Percentiles rank a stretch among this genome's conserved stretches.
These are phyloP conservation scores for Cyclotella baltica DNA, from an alignment of 108 stramenopile species.

Conservation along the genomic window DNA sequence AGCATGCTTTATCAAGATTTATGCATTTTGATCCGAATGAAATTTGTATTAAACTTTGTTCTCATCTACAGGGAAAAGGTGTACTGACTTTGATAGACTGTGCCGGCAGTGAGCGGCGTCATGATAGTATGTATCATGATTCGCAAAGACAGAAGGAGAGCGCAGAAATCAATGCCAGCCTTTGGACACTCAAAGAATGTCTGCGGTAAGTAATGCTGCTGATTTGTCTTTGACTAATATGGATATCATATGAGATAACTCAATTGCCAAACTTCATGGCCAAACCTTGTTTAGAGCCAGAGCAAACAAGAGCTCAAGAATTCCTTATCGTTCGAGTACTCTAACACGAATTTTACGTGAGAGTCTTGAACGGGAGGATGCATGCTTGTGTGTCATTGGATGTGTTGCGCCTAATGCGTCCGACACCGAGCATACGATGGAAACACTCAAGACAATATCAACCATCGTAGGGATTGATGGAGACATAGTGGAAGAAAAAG, in stretches of 20 bases:
- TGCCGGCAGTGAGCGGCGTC: constrained; percentile 80
- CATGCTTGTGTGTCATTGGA: constrained; percentile 69
- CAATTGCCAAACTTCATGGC: background rate
- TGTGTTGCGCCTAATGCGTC: constrained; percentile 65
- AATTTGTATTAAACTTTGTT: too few relatives aligned
- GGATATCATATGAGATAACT: background rate
- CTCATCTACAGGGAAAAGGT: constrained; percentile 29
- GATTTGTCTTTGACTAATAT: background rate
- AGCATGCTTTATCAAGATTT: too few relatives aligned
- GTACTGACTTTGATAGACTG: constrained; percentile 75
- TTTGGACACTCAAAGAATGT: constrained; percentile 81
- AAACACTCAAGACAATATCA: constrained; percentile 64
- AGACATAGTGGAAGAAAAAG: constrained; percentile 45
- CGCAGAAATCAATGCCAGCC: constrained; percentile 79
- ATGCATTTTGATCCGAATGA: too few relatives aligned
- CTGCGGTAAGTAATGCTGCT: constrained; percentile 39
- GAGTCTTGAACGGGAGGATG: constrained; percentile 55
- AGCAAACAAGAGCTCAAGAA: constrained; percentile 37
- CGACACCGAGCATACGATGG: constrained; percentile 78
- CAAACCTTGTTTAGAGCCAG: constrained; percentile 42
- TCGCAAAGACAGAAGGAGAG: constrained; percentile 65
- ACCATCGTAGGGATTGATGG: constrained; percentile 53
- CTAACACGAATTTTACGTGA: constrained; percentile 76
- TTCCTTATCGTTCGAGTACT: constrained; percentile 57
- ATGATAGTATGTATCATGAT: constrained; percentile 66